Base-by-base conservation (phyloP, 192 early-diverging fungal genomes). In the Coemansia sp. region DNA sequence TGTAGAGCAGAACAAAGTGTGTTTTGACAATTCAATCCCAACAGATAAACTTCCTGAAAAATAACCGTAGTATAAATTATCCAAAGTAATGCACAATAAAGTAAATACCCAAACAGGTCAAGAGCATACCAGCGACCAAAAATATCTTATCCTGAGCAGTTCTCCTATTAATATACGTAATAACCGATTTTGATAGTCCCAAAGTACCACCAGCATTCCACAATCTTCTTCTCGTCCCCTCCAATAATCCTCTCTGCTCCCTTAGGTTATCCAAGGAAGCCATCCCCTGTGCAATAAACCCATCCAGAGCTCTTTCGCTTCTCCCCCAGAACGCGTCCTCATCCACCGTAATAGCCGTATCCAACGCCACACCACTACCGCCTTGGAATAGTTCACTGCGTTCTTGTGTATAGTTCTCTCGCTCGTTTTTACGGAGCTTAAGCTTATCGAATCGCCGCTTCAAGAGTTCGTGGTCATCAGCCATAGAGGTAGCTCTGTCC, bases 81-180 rank as follows among this genome's bases (percentile, higher is more conserved):
- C 81, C 76, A 59, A 84, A 70, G 30, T 69, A 78, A 23, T 78
- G 76, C n/a, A 84, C 35, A 28, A 84, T 75, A 63, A 78, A 68
- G 69, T 84, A 84, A 10, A 84, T 84, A 30, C 59, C 63, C 19
- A 75, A 21, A 32, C 73, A 75, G 8, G 76, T 78, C 23, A 67
- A 50, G 16, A 63, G 23, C 76, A 84, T 84, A 1, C 81, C 81
- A 1, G 60, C 76, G 9, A 38, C 70, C 59, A 84, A 19, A 42
- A 84, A 64, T 19, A 84, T 67, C 71, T 84, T 84, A 62, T 84
- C 81, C 70, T 84, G 81, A 2, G 81, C 72, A 10, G 81, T 84
- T 16, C 81, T 43, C 14, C 81, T 66, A 32, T 84, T 78, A 37
- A 84, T 84, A 33, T 78, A 68, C 35, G 59, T 75, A 39, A 84